Evolutionary conservation across 192 early-diverging fungal genomes (phyloP).

Genomic region (Coemansia sp.): DNA sequence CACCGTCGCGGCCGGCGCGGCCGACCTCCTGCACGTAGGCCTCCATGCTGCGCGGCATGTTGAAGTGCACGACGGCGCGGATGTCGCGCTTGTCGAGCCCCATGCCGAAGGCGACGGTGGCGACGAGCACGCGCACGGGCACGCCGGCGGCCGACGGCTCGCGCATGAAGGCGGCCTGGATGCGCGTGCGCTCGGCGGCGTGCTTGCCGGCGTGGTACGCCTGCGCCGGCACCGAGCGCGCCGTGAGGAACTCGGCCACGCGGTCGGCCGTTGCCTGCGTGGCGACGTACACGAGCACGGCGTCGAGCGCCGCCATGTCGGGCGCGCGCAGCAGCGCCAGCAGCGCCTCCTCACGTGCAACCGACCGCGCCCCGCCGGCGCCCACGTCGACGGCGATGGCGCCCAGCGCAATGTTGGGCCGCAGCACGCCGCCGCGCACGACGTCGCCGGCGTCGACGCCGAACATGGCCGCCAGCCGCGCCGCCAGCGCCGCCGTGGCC

Average conservation of each 20-base stretch:
- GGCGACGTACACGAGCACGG: conserved; percentile 68
- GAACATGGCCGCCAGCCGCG: conserved; percentile 60
- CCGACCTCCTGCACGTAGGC: conserved; percentile 78
- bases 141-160: neutral
- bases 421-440: conserved; percentile 53
- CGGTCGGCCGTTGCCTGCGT: conserved; percentile 66
- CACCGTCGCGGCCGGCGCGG: conserved; percentile 64
- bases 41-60: conserved; percentile 68
- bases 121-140: conserved; percentile 63
- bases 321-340: conserved; percentile 55
- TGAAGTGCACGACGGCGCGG: conserved; percentile 71
- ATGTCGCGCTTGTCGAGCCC: conserved; percentile 71
- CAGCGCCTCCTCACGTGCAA: conserved; percentile 55
- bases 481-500: conserved; percentile 57
- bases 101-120: conserved; percentile 76
- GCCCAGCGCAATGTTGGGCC: conserved; percentile 62
- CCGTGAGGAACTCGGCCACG: conserved; percentile 65
- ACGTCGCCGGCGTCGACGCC: conserved; percentile 54
- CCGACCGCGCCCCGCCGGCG: conserved; percentile 8
- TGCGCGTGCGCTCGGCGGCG: conserved; percentile 54
- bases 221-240: conserved; percentile 64
- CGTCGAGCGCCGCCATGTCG: conserved; percentile 51
- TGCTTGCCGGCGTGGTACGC: conserved; percentile 77
- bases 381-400: conserved; percentile 49
- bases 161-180: conserved; percentile 69